Conservation (phyloP, 2,329 filamentous ascomycete genomes). For the Thermoascus crustaceus region DNA sequence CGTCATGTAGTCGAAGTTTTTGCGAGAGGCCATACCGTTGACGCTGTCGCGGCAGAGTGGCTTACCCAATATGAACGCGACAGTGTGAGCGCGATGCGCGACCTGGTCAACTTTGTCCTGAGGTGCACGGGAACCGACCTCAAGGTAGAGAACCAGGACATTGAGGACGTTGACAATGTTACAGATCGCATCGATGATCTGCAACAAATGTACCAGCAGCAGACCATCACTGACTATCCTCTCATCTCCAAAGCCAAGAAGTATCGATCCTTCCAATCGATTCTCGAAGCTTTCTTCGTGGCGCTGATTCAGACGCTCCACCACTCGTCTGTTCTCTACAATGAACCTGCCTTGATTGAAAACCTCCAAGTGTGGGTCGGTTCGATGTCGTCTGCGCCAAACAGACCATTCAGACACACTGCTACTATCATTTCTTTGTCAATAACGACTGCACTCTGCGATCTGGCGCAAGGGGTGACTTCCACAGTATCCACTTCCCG, state of each 20-base stretch:
- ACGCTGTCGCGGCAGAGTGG: slow-evolving; percentile 52
- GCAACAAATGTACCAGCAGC: slow-evolving; percentile 77
- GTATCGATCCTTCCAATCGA: slow-evolving; percentile 66
- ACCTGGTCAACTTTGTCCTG: slow-evolving; percentile 55
- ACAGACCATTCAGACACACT: slow-evolving; percentile 89
- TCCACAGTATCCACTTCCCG: slow-evolving; percentile 66
- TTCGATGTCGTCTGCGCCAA: slow-evolving; percentile 78
- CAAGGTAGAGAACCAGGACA: slow-evolving; percentile 71
- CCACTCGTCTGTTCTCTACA: slow-evolving; percentile 73
- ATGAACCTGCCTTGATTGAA: slow-evolving; percentile 67
- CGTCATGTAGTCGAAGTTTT: slow-evolving; percentile 49
- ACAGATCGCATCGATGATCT: slow-evolving; percentile 70
- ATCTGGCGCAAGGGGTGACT: slow-evolving; percentile 62
- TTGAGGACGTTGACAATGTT: slow-evolving; percentile 81
- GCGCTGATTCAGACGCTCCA: slow-evolving; percentile 70
- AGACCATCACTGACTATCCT: slow-evolving; percentile 80
- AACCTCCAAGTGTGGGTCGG: slow-evolving; percentile 85
- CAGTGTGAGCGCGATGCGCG: slow-evolving; percentile 47
- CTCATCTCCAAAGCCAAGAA: slow-evolving; percentile 74
- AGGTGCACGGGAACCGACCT: slow-evolving; percentile 71
- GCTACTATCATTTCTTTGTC: slow-evolving; percentile 76
- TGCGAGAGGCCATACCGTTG: slow-evolving; percentile 44
- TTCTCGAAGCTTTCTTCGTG: slow-evolving; percentile 70
- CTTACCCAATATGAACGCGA: slow-evolving; percentile 48
- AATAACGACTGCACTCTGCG: slow-evolving; percentile 69